A percentile compares a stretch with the other conserved stretches of the same genome.
phyloP scores from a whole-genome alignment of 1,284 basidiomycete species.

The Tilletia walkeri region DNA sequence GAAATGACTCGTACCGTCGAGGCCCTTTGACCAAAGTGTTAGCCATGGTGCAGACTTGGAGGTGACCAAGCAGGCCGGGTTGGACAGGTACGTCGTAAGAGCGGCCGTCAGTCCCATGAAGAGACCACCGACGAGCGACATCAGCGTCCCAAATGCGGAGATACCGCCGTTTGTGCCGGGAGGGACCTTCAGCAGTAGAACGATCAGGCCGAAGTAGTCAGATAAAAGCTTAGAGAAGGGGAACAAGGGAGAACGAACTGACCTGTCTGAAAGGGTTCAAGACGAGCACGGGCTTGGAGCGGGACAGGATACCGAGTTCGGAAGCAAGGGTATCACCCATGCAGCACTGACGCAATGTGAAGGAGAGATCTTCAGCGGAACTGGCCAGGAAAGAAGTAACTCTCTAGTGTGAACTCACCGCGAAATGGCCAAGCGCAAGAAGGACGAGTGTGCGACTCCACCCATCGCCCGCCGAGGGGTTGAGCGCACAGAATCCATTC shows the following conservation, averaged over 20 bases:
- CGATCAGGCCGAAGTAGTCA: conserved; percentile 45
- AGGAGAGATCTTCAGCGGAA: neutral
- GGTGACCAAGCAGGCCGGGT: conserved; percentile 37
- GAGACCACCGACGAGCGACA: conserved; percentile 71
- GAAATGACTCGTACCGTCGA: conserved; percentile 65
- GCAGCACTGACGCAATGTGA: conserved; percentile 25
- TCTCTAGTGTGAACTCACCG: conserved; percentile 19
- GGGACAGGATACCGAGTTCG: conserved; percentile 46
- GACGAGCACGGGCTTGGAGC: conserved; percentile 34
- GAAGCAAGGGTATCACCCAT: conserved; percentile 49
- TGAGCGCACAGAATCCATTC: conserved; percentile 4
- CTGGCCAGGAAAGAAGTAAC: neutral
- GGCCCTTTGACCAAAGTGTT: conserved; percentile 61
- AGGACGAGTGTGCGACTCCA: conserved; percentile 24
- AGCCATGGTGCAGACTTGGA: conserved; percentile 65
- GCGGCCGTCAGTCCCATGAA: conserved; percentile 32
- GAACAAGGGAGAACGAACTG: conserved; percentile 62
- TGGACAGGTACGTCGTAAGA: conserved; percentile 15
- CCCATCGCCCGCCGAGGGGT: neutral
- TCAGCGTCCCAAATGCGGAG: conserved; percentile 70
- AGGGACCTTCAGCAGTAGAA: conserved; percentile 76
- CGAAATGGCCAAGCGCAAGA: conserved; percentile 38
- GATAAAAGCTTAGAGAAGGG: neutral
- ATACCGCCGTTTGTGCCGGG: conserved; percentile 90
- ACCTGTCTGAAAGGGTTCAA: conserved; percentile 9